Evolutionary conservation across 1,284 basidiomycete species (phyloP).

Genomic region (Ustilago esculenta): DNA sequence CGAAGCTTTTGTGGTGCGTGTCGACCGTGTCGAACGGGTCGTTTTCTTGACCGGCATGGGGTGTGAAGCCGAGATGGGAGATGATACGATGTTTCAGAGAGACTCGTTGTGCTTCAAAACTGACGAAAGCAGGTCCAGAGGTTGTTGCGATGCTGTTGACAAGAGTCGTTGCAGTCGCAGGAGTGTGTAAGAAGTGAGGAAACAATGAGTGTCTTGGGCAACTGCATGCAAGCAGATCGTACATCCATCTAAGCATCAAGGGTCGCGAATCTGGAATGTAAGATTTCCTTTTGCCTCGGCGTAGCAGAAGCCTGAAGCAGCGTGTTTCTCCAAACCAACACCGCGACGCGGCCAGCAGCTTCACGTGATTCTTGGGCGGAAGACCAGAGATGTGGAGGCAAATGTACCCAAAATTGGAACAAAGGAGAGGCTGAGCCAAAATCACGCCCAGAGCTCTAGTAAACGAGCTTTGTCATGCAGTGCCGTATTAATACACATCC

Average conservation of each 20-base stretch:
- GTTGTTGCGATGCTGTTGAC: too few species aligned
- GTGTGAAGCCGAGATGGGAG: not conserved
- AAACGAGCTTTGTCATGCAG: slow-evolving; percentile 26
- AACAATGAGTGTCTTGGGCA: too few species aligned
- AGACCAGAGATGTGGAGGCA: slow-evolving; percentile 24
- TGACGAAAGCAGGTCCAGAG: too few species aligned
- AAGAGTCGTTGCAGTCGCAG: too few species aligned
- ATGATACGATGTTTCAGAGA: too few species aligned
- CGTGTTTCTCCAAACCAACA: slow-evolving; percentile 27
- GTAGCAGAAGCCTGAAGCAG: not conserved
- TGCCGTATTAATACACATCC: too few species aligned
- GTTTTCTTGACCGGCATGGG: slow-evolving; percentile 42
- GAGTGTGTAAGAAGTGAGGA: too few species aligned
- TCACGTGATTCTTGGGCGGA: slow-evolving; percentile 34
- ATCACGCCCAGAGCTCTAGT: too few species aligned
- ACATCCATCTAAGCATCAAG: too few species aligned
- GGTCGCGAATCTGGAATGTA: too few species aligned
- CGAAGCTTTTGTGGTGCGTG: slow-evolving; percentile 32
- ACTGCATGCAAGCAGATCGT: too few species aligned
- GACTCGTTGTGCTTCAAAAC: too few species aligned
- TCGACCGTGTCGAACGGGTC: slow-evolving; percentile 25
- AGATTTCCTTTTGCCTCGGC: slow-evolving; percentile 13
- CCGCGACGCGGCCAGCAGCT: slow-evolving; percentile 38
- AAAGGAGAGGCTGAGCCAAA: not conserved
- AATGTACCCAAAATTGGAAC: slow-evolving; percentile 3